Percentiles rank a stretch among this genome's conserved stretches.
Evolutionary conservation across 345 rosid species (phyloP).

Genomic region (thale cress (Arabidopsis thaliana)): TAIR10.1 NC_003076.8:26187501-26188000

Average conservation of each 20-base stretch:
- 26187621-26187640: conserved; percentile 22
- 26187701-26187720: background rate
- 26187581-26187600: conserved; percentile 31
- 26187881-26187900: background rate
- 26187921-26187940: background rate
- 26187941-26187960: conserved; percentile 36
- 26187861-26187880: conserved; percentile 40
- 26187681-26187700: conserved; percentile 29
- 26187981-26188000: conserved; percentile 15
- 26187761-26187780: conserved; percentile 30
- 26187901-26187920: background rate
- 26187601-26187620: conserved; percentile 28
- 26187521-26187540: conserved; percentile 1
- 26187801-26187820: conserved; percentile 41
- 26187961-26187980: conserved; percentile 21
- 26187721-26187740: conserved; percentile 27
- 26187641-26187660: conserved; percentile 1
- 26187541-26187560: conserved; percentile 25
- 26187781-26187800: conserved; percentile 32
- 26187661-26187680: conserved; percentile 14
- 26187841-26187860: conserved; percentile 44
- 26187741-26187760: conserved; percentile 87
- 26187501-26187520: conserved; percentile 26
- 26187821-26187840: conserved; percentile 42
- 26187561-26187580: background rate